Evolutionary conservation across 805 yeast genomes (phyloP).

Genomic region (Saccharomyces eubayanus): DNA sequence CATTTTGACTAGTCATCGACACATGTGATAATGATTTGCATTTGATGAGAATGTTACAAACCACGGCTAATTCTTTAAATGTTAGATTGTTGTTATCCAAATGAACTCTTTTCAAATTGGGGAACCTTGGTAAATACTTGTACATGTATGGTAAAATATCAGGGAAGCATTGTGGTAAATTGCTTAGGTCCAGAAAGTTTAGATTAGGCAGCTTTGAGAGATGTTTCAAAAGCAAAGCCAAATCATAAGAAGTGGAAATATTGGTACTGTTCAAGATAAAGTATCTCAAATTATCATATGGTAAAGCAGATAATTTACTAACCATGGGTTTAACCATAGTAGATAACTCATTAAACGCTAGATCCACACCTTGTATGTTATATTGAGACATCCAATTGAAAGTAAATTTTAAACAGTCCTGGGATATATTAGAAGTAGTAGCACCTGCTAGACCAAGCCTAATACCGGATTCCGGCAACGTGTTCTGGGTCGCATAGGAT

Average conservation of each 20-base stretch:
- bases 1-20: slow-evolving; percentile 35
- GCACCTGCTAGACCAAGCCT: slow-evolving; percentile 60
- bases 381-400: slow-evolving; percentile 46
- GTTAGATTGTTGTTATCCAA: slow-evolving; percentile 59
- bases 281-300: slow-evolving; percentile 33
- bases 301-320: slow-evolving; percentile 17
- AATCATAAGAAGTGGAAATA: slow-evolving; percentile 44
- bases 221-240: slow-evolving; percentile 41
- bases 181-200: slow-evolving; percentile 66
- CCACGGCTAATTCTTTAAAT: slow-evolving; percentile 45
- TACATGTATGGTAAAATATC: slow-evolving; percentile 48
- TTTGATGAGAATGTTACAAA: slow-evolving; percentile 67
- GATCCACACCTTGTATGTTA: slow-evolving; percentile 53
- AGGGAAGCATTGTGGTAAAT: slow-evolving; percentile 60
- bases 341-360: slow-evolving; percentile 69
- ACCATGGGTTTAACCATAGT: slow-evolving; percentile 25
- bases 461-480: slow-evolving; percentile 6
- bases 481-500: slow-evolving; percentile 40
- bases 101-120: slow-evolving; percentile 54
- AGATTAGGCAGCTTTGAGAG: slow-evolving; percentile 49
- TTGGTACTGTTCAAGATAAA: slow-evolving; percentile 60
- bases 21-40: slow-evolving; percentile 60
- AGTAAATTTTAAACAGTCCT: slow-evolving; percentile 47
- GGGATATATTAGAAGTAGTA: slow-evolving; percentile 49
- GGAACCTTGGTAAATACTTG: slow-evolving; percentile 59